Base-by-base conservation (phyloP, 495 filamentous ascomycete genomes). In the Tuber magnatum region DNA sequence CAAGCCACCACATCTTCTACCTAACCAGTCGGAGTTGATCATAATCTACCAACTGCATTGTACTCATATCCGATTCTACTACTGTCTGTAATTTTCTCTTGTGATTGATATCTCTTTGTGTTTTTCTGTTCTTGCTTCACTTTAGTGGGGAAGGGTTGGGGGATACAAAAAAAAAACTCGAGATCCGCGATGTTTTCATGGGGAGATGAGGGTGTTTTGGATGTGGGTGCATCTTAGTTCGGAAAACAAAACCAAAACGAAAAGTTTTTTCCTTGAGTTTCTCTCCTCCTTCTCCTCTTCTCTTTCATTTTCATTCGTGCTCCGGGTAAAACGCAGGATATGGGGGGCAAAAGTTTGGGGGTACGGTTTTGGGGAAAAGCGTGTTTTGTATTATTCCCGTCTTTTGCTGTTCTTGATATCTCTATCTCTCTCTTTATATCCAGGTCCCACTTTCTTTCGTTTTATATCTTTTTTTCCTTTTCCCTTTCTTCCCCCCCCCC, bases 181-280 rank as follows among this genome's bases (percentile, higher is more conserved):
- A 35, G 18, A 35, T 35, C 56, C n/a, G 46, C 46, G 22, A 65
- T 65, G 28, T 65, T 65, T 32, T 65, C 56, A 35, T 65, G 14
- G 28, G 56, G n/a, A 61, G 56, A 32, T 61, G 28, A 32, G n/a
- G 56, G n/a, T 35, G 56, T 28, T 65, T 65, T 28, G 28, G 28
- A 12, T 35, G 28, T 35, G 32, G 56, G 56, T 65, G 28, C 39
- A 7, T 40, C 35, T 35, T 65, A 65, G 56, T 65, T 65, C 32
- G 56, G 32, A 65, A 65, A 65, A 32, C 56, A 65, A 61, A 61
- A 32, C 56, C 56, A 35, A 32, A 65, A 65, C 56, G 56, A 65
- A 75, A 72, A 56, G 68, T 71, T 39, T 73, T 78, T 78, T 73
- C 69, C 68, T 72, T 79, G 40, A 72, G 73, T 79, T 79, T 79